These are phyloP conservation scores for Wickerhamomyces sp. DNA, from an alignment of 1,139 yeast genomes.

Conservation along the genomic window DNA sequence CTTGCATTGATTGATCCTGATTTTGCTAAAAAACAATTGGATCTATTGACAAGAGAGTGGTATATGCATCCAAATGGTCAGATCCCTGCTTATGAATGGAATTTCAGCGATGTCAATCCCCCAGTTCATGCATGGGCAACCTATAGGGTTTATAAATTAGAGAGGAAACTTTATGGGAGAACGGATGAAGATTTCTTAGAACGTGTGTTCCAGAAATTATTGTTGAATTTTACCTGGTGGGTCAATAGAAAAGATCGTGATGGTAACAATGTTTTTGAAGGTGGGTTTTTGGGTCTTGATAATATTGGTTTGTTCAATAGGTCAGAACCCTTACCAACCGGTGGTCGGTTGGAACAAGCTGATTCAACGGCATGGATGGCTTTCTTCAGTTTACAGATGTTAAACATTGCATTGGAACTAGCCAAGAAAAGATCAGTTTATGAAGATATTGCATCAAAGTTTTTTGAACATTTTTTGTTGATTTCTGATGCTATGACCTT, in stretches of 20 bases:
- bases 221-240: slow-evolving; percentile 97
- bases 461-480: slow-evolving; percentile 87
- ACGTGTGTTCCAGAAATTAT: slow-evolving; percentile 83
- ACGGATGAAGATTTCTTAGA: slow-evolving; percentile 86
- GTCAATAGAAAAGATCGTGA: slow-evolving; percentile 87
- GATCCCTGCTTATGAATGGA: slow-evolving; percentile 97
- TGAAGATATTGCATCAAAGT: slow-evolving; percentile 93
- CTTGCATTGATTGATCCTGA: slow-evolving; percentile 93
- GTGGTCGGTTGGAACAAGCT: slow-evolving; percentile 89
- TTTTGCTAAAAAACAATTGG: slow-evolving; percentile 88
- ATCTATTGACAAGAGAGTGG: slow-evolving; percentile 89
- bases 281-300: slow-evolving; percentile 92
- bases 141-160: slow-evolving; percentile 84
- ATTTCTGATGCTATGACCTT: slow-evolving; percentile 96
- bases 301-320: slow-evolving; percentile 93
- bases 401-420: slow-evolving; percentile 87
- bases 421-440: slow-evolving; percentile 84
- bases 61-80: slow-evolving; percentile 99
- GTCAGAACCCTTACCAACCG: slow-evolving; percentile 92
- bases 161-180: slow-evolving; percentile 77
- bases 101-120: slow-evolving; percentile 91
- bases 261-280: slow-evolving; percentile 91
- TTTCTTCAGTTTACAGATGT: slow-evolving; percentile 85
- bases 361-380: slow-evolving; percentile 99
- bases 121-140: slow-evolving; percentile 99